These are phyloP conservation scores for Tylopilus sp. DNA, from an alignment of 1,284 basidiomycete genomes.

Conservation along the genomic window DNA sequence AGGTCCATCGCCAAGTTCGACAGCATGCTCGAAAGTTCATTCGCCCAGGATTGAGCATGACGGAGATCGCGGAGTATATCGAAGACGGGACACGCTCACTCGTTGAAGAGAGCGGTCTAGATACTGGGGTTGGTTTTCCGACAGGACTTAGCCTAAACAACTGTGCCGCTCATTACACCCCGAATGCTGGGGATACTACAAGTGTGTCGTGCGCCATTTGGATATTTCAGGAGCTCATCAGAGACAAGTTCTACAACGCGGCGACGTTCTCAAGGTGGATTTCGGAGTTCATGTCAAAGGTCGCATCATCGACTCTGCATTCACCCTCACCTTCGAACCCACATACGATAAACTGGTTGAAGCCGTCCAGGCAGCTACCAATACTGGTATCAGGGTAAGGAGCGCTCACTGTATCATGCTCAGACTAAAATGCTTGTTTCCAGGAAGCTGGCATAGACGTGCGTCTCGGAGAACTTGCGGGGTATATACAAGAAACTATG, in stretches of 20 bases:
- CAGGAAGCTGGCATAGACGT: slow-evolving; percentile 97
- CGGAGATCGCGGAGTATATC: slow-evolving; percentile 89
- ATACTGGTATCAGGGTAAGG: slow-evolving; percentile 77
- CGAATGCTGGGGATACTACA: slow-evolving; percentile 89
- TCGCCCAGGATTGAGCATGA: slow-evolving; percentile 92
- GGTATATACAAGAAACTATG: slow-evolving; percentile 96
- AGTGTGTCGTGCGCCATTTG: slow-evolving; percentile 44
- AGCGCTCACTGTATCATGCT: slow-evolving; percentile 6
- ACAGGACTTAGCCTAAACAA: slow-evolving; percentile 93
- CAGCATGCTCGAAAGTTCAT: slow-evolving; percentile 78
- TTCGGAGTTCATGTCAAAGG: slow-evolving; percentile 97
- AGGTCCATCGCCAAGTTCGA: slow-evolving; percentile 95
- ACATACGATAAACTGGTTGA: slow-evolving; percentile 87
- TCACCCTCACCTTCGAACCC: slow-evolving; percentile 87
- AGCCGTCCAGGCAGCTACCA: slow-evolving; percentile 91
- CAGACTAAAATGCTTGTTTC: slow-evolving; percentile 8
- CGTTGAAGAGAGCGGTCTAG: slow-evolving; percentile 86
- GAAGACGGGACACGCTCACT: slow-evolving; percentile 88
- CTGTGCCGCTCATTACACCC: slow-evolving; percentile 95
- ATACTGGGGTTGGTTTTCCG: slow-evolving; percentile 91
- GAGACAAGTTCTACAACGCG: slow-evolving; percentile 65
- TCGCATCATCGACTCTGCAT: slow-evolving; percentile 92
- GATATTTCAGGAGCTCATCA: slow-evolving; percentile 13
- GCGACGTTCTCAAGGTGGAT: slow-evolving; percentile 95
- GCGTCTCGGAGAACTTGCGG: slow-evolving; percentile 88